Percentiles rank a stretch among this genome's conserved stretches.
Evolutionary conservation across 805 yeast genomes (phyloP).

Genomic region (Suhomyces pyralidae): DNA sequence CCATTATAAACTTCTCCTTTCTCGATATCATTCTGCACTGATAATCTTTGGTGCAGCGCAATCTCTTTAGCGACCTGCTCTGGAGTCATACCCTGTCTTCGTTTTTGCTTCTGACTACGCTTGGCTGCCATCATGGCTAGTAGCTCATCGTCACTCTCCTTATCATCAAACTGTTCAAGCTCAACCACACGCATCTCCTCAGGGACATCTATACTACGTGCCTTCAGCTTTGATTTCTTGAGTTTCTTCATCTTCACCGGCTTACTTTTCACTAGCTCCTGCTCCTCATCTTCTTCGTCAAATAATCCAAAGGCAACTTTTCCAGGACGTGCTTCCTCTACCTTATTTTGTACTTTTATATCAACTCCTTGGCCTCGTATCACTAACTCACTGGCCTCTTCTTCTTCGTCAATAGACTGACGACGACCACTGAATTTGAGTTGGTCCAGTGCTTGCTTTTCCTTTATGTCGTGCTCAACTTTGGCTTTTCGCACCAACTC

Average conservation of each 20-base stretch:
- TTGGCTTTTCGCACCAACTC: conserved; percentile 21
- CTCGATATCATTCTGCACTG: conserved; percentile 13
- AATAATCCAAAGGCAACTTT: conserved; percentile 2
- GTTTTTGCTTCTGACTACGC: conserved; percentile 26
- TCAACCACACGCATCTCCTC: conserved; percentile 21
- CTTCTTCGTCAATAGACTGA: conserved; percentile 12
- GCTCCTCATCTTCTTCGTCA: conserved; percentile 8
- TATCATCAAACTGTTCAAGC: conserved; percentile 24
- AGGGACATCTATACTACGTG: conserved; percentile 4
- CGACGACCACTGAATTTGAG: conserved; percentile 22
- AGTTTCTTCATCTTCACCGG: conserved; percentile 41
- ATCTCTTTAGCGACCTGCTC: conserved; percentile 41
- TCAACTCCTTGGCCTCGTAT: neutral
- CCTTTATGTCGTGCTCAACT: conserved; percentile 27
- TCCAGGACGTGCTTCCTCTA: neutral
- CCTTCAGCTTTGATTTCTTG: conserved; percentile 35
- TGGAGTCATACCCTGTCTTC: conserved; percentile 25
- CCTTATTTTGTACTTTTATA: neutral
- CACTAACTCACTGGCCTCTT: conserved; percentile 4
- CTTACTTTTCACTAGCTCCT: conserved; percentile 6
- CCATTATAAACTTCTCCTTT: conserved; percentile 26
- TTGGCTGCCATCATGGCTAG: conserved; percentile 26
- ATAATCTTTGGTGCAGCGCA: conserved; percentile 17
- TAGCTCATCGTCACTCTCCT: conserved; percentile 26
- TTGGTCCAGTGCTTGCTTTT: conserved; percentile 21